These are phyloP conservation scores for Rhodotorula sphaerocarpa DNA, from an alignment of 768 basidiomycete species.

Conservation along the genomic window DNA sequence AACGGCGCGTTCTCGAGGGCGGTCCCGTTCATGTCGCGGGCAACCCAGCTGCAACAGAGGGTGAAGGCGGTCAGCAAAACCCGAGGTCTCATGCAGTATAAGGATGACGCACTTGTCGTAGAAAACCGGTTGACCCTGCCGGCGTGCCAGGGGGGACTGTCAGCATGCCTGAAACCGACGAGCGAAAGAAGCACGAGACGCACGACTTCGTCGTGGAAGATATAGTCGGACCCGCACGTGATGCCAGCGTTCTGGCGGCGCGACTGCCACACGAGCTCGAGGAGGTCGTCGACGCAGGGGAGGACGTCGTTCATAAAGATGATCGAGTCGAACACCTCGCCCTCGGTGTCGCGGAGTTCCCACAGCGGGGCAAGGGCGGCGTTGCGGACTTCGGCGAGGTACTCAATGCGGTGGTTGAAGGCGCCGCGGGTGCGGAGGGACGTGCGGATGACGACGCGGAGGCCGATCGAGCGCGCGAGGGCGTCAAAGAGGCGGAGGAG, in stretches of 20 bases:
- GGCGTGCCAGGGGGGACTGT: neutral
- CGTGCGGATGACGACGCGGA: conserved; percentile 86
- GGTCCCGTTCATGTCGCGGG: conserved; percentile 95
- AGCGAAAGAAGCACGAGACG: conserved; percentile 38
- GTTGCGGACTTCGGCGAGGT: conserved; percentile 99
- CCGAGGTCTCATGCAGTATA: neutral
- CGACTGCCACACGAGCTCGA: conserved; percentile 95
- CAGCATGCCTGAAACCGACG: neutral
- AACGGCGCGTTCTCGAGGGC: conserved; percentile 97
- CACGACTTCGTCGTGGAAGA: conserved; percentile 93
- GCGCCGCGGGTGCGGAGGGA: conserved; percentile 85
- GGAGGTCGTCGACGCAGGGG: conserved; percentile 91
- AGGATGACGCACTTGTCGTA: conserved; percentile 49
- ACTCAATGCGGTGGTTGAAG: conserved; percentile 99
- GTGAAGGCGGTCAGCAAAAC: neutral
- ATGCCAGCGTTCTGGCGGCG: conserved; percentile 91
- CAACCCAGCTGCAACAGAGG: conserved; percentile 69
- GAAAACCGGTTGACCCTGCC: conserved; percentile 74
- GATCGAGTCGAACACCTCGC: conserved; percentile 91
- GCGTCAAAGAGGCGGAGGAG: conserved; percentile 91
- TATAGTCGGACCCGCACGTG: conserved; percentile 96
- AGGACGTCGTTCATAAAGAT: conserved; percentile 99
- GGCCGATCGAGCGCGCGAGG: conserved; percentile 75
- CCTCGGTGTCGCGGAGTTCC: conserved; percentile 81
- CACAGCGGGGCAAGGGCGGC: conserved; percentile 91